Base-by-base conservation (phyloP, 495 filamentous ascomycete species). In the Aspergillus sclerotioniger region DNA sequence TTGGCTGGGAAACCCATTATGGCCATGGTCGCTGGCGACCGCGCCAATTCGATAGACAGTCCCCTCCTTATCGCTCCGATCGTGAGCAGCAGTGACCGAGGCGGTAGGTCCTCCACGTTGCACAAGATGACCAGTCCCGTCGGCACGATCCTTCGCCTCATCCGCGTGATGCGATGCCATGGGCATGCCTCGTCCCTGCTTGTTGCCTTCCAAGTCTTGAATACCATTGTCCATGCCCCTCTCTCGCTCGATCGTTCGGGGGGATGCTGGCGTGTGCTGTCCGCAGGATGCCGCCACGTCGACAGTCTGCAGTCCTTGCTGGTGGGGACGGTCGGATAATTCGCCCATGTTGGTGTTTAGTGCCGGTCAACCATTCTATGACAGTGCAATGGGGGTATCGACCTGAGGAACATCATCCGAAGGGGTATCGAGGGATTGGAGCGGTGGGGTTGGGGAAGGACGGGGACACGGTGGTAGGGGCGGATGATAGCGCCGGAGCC, bases 281-380 rank as follows among this genome's bases (percentile, higher is more conserved):
- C 28, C 29, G 7, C 45, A 25, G 3, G 50, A n/a, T 37, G 39
- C 41, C 45, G 53, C 39, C 25, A 43, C 33, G 31, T 51, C 39
- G 28, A 31, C 45, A 16, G 47, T 31, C 8, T 50, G 12, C 28
- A 13, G 47, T 16, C 20, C 21, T 58, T 51, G 51, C 46, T 57
- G 28, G 15, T 51, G 51, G 28, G 45, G 19, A 21, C 19, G 19
- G 13, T 29, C n/a, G 20, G 52, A 50, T 3, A 47, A 17, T 8
- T 45, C 51, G 31, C 46, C 56, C 35, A 55, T 53, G 17, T 32
- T 41, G 44, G 51, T 56, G 51, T 55, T 45, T 33, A 25, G 16
- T 8, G 29, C 16, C 39, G 21, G 29, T 8, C 15, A 6, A 32
- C 17, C 28, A 58, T 21, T 25, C 21, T 29, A 35, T 3, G 37